Evolutionary conservation across 768 basidiomycete genomes (phyloP).

Genomic region (Artomyces pyxidatus): DNA sequence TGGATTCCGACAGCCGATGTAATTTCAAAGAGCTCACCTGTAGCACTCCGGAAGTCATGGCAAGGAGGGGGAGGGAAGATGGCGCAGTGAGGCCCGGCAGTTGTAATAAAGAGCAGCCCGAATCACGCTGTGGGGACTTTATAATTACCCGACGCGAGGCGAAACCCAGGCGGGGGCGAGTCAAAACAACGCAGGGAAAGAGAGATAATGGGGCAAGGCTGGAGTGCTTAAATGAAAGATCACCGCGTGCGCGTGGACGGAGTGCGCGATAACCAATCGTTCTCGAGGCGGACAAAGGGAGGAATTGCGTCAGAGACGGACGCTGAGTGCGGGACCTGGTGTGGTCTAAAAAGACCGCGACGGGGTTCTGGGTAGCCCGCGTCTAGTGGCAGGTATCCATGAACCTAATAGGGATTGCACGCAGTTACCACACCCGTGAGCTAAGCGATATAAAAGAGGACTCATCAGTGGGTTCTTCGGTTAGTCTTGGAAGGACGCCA

Average conservation of each 20-base stretch:
- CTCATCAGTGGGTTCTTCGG: conserved; percentile 2
- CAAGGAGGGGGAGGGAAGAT: conserved; percentile 18
- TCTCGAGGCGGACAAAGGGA: not conserved
- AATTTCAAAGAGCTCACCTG: conserved; percentile 18
- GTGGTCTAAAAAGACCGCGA: not conserved
- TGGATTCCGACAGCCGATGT: too few species aligned
- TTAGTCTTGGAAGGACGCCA: conserved; percentile 4
- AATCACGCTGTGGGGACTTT: conserved; percentile 15
- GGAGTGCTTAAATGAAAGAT: not conserved
- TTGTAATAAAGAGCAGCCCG: conserved; percentile 8
- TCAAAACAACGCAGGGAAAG: not conserved
- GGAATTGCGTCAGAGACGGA: not conserved
- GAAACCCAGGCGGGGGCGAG: not conserved
- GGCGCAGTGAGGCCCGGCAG: conserved; percentile 15
- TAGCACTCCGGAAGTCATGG: conserved; percentile 25
- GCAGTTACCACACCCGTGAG: conserved; percentile 1
- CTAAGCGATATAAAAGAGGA: conserved; percentile 1
- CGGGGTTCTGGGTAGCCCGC: not conserved
- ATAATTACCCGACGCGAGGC: conserved; percentile 15
- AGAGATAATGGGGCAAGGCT: conserved; percentile 1
- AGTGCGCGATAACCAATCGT: not conserved
- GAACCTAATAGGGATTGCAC: conserved; percentile 12
- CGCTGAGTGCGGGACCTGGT: too few species aligned
- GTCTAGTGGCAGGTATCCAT: not conserved
- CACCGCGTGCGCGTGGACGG: not conserved